Base-by-base conservation (phyloP, 2,329 filamentous ascomycete species). In the Fusarium nematophilum region DNA sequence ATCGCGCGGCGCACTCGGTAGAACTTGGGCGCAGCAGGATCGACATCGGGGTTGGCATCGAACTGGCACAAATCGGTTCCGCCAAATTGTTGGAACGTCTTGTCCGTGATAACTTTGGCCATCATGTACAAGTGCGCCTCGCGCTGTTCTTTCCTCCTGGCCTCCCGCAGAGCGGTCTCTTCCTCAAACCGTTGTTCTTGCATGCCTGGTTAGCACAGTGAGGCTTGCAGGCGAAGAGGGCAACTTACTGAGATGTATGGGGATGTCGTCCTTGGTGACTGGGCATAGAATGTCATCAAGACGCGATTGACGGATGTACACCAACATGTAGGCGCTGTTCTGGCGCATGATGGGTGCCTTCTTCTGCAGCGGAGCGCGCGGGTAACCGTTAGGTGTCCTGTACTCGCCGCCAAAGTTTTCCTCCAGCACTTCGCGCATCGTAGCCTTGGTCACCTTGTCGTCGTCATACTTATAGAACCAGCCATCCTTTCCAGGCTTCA, bases 401-500 rank as follows among this genome's bases (percentile, higher is more conserved):
- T 93, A 96, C 70, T 96, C 92, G 48, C 95, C 95, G 37, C 95
- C 95, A 75, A 92, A 99, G 75, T 98, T 99, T 64, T 99, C 96
- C 71, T 98, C 95, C 26, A 98, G 79, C 0, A 96, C 94, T 73
- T 99, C 95, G 55, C 91, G 88, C 72, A 90, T 87, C 0, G 93
- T 97, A 2, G 93, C 94, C 64, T 91, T 91, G n/a, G 93, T 98
- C 33, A 99, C 95, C 65, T 93, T 90, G 72, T 99, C 95, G 65
- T 99, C 95, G 69, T 99, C 96, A 68, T 97, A 99, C 70, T 91
- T 95, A 81, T 96, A 98, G 79, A 97, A 99, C 79, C 91, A 87
- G 26, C 95, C 94, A 58, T 97, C 91, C 76, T 96, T 96, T 54
- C 89, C 86, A 1, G 96, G 95, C 73, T 97, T 97, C 68, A 99